phyloP scores from a whole-genome alignment of 768 basidiomycete species.

The Saitozyma podzolica region DNA sequence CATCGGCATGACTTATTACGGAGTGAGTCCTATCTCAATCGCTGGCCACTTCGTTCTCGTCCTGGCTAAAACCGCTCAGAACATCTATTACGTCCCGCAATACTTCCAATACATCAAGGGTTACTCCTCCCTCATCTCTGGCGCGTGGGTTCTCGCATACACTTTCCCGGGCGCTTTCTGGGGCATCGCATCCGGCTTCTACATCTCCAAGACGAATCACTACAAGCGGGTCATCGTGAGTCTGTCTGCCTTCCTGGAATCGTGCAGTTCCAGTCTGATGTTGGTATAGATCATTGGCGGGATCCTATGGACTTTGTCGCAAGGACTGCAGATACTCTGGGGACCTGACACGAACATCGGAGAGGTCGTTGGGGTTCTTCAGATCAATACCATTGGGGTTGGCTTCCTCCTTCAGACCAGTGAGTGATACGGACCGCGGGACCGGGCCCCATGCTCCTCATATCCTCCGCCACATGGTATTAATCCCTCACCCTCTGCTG shows the following conservation, averaged over 20 bases:
- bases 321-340: conserved; percentile 39
- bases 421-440: conserved; percentile 9
- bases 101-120: conserved; percentile 45
- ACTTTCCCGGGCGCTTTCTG: conserved; percentile 36
- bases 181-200: conserved; percentile 29
- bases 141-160: conserved; percentile 40
- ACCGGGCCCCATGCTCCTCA: fast-evolving
- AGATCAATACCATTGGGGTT: conserved; percentile 40
- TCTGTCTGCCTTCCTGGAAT: background rate
- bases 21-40: conserved; percentile 14
- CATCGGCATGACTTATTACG: conserved; percentile 45
- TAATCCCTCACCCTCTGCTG: no score
- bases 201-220: conserved; percentile 37
- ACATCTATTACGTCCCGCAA: conserved; percentile 41
- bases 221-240: conserved; percentile 41
- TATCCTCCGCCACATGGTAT: no score
- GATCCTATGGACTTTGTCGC: conserved; percentile 32
- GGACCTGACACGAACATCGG: conserved; percentile 13
- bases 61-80: conserved; percentile 12
- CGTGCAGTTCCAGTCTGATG: background rate
- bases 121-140: conserved; percentile 32
- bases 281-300: conserved; percentile 26
- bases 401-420: conserved; percentile 42
- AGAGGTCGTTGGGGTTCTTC: conserved; percentile 28
- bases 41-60: background rate